Conservation (phyloP, 768 basidiomycete genomes). For the Auricularia cornea region DNA sequence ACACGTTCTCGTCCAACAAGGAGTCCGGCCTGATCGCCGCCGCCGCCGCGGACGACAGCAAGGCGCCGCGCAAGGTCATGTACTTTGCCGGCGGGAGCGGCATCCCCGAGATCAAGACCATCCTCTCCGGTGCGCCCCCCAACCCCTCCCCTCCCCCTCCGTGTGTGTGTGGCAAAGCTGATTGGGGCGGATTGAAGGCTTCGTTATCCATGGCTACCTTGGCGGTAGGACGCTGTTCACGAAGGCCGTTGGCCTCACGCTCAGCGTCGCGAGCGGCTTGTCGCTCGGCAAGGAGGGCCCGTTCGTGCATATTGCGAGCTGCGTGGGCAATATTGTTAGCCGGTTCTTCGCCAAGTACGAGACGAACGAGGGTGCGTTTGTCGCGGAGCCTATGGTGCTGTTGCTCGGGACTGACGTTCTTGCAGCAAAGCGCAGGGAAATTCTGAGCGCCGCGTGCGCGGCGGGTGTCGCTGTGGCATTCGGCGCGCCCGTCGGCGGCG, state of each 20-base stretch:
- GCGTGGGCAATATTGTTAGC: constrained; percentile 88
- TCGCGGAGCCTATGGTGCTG: constrained; percentile 4
- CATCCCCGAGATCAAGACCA: constrained; percentile 95
- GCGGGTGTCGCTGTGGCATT: constrained; percentile 97
- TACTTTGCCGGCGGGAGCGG: constrained; percentile 95
- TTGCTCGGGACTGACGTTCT: not conserved
- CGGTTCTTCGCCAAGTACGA: constrained; percentile 85
- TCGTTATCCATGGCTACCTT: constrained; percentile 96
- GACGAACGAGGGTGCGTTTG: constrained; percentile 73
- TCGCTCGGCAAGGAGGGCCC: constrained; percentile 72
- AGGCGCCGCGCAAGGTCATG: constrained; percentile 48
- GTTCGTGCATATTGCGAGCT: constrained; percentile 89
- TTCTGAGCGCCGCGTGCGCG: constrained; percentile 91
- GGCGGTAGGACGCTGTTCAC: constrained; percentile 84
- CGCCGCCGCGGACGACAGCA: constrained; percentile 6
- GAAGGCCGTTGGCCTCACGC: constrained; percentile 79
- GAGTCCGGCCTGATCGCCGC: constrained; percentile 63
- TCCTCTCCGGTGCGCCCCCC: constrained; percentile 77
- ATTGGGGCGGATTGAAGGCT: constrained; percentile 41
- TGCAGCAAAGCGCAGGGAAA: constrained; percentile 83
- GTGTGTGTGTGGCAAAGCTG: no score
- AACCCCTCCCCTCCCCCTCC: no score
- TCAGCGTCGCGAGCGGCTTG: constrained; percentile 89
- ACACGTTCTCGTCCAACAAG: constrained; percentile 80
- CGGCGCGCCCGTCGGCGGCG: constrained; percentile 92